A percentile compares a stretch with the other conserved stretches of the same genome.
Conservation (phyloP, 2,329 filamentous ascomycete species). For the Trichoderma sp. region DNA sequence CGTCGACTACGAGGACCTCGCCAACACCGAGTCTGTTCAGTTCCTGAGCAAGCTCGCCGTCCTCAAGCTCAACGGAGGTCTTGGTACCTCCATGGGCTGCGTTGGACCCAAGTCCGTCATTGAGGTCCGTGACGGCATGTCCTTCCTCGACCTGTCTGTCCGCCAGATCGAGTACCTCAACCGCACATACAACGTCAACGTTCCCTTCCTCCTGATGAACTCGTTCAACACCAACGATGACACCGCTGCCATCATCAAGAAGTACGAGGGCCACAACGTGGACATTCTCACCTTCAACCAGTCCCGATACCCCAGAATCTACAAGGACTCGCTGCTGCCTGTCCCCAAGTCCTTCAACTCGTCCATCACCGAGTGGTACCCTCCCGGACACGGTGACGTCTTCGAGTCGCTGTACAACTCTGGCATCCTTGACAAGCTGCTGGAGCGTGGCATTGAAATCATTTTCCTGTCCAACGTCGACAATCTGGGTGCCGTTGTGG, state of each 20-base stretch:
- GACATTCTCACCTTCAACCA: constrained; percentile 99
- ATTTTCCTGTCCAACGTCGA: constrained; percentile 99
- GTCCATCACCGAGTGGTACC: constrained; percentile 95
- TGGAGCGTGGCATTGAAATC: constrained; percentile 93
- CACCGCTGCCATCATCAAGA: constrained; percentile 99
- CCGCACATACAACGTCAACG: constrained; percentile 95
- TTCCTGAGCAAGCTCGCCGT: constrained; percentile 98
- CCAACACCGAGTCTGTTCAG: constrained; percentile 85
- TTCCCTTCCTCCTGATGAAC: constrained; percentile 99
- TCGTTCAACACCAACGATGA: constrained; percentile 99
- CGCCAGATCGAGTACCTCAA: constrained; percentile 99
- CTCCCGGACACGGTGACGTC: constrained; percentile 97
- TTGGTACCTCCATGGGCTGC: constrained; percentile 99
- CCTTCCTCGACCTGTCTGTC: constrained; percentile 97
- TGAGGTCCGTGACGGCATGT: constrained; percentile 99
- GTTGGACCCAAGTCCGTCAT: constrained; percentile 99
- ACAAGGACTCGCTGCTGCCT: constrained; percentile 96
- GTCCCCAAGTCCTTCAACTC: constrained; percentile 89
- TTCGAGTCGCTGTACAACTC: constrained; percentile 99
- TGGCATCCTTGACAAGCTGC: constrained; percentile 92
- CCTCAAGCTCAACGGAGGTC: constrained; percentile 98
- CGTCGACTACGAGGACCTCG: constrained; percentile 87
- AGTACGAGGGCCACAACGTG: constrained; percentile 99
- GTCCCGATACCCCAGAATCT: constrained; percentile 94
- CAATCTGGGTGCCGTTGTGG: constrained; percentile 96